Evolutionary conservation across 2,329 filamentous ascomycete species (phyloP).

Genomic region (Xylariaceae sp.): DNA sequence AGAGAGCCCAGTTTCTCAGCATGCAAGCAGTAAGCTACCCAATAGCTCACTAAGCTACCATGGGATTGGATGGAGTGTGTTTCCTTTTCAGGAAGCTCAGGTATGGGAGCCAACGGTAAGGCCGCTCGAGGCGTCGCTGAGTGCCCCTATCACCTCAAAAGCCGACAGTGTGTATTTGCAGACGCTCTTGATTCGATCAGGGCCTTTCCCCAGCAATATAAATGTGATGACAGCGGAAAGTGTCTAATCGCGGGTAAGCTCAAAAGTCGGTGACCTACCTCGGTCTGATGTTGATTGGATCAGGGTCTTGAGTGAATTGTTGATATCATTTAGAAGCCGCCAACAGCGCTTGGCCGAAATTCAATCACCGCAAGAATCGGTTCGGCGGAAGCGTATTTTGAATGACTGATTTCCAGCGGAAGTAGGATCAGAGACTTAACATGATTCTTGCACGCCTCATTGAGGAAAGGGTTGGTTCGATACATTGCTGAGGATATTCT

Average conservation of each 20-base stretch:
- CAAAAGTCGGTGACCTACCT: slow-evolving; percentile 19
- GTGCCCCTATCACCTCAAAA: background rate
- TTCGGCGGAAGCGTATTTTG: too few species aligned
- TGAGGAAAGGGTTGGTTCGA: too few species aligned
- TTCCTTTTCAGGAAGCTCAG: slow-evolving; percentile 19
- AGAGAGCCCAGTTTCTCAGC: background rate
- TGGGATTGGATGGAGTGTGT: slow-evolving; percentile 15
- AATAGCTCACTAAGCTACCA: background rate
- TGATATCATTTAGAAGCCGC: slow-evolving; percentile 15
- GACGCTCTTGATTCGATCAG: slow-evolving; percentile 8
- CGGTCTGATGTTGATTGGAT: too few species aligned
- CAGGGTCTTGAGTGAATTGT: slow-evolving; percentile 13
- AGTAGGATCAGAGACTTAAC: too few species aligned
- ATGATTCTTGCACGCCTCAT: too few species aligned
- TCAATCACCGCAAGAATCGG: background rate
- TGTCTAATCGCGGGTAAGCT: slow-evolving; percentile 13
- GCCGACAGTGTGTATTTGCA: slow-evolving; percentile 2
- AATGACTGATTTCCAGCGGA: too few species aligned
- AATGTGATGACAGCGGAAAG: slow-evolving; percentile 6
- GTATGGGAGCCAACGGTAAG: slow-evolving; percentile 5
- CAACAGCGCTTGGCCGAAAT: slow-evolving; percentile 15
- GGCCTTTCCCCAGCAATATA: background rate
- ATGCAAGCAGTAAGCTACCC: background rate
- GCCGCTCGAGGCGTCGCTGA: slow-evolving; percentile 8
- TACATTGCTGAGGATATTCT: too few species aligned